phyloP scores from a whole-genome alignment of 2,329 filamentous ascomycete genomes.

The Epichloe brachyelytri region DNA sequence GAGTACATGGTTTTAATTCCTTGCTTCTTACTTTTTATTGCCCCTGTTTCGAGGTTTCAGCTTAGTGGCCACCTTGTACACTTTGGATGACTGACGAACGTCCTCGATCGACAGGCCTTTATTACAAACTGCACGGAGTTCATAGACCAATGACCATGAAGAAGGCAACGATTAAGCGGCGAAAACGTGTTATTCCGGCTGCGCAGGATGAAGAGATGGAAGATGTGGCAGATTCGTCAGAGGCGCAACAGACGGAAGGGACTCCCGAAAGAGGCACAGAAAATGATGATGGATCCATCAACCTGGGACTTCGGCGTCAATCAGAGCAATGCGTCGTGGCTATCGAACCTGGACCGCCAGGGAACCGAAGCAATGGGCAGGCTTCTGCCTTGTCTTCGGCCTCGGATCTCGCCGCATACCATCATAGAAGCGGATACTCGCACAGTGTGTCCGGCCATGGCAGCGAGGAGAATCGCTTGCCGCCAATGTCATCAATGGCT shows the following conservation, averaged over 20 bases:
- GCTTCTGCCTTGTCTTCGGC: conserved; percentile 29
- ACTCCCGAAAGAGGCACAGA: conserved; percentile 39
- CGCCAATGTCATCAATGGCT: conserved; percentile 38
- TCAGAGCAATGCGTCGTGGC: conserved; percentile 28
- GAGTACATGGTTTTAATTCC: conserved; percentile 23
- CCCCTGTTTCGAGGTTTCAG: neutral
- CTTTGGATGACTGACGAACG: neutral
- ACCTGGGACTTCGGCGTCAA: conserved; percentile 42
- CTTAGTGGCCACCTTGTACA: neutral
- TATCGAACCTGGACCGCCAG: conserved; percentile 31
- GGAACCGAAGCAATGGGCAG: conserved; percentile 29
- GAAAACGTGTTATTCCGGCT: conserved; percentile 87
- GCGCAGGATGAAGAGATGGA: conserved; percentile 37
- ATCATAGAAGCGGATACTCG: conserved; percentile 29
- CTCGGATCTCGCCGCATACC: conserved; percentile 38
- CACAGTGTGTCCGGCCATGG: conserved; percentile 28
- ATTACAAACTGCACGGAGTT: conserved; percentile 89
- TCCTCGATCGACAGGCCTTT: conserved; percentile 51
- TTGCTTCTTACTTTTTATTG: too few species aligned
- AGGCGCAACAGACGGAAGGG: conserved; percentile 23
- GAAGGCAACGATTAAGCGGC: conserved; percentile 88
- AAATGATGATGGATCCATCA: conserved; percentile 53
- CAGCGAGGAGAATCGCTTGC: conserved; percentile 44
- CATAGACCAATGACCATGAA: conserved; percentile 98
- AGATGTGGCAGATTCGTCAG: conserved; percentile 34